phyloP scores from a whole-genome alignment of 2,329 filamentous ascomycete genomes.

The Metarhizium humberi region DNA sequence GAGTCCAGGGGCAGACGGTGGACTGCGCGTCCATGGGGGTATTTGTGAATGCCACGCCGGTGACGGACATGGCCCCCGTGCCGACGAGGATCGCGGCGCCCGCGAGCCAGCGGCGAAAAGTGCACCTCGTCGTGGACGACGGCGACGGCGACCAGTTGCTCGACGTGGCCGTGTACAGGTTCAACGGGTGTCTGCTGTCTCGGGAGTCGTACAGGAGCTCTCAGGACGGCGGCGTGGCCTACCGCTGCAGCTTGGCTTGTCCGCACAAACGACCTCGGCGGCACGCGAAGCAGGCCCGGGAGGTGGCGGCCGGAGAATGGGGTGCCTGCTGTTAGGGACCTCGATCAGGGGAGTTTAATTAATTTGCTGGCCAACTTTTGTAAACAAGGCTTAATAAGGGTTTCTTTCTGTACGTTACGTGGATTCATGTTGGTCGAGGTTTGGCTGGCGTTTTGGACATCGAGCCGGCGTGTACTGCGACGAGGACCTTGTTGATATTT shows the following conservation, averaged over 20 bases:
- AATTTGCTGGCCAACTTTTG: too few relatives aligned
- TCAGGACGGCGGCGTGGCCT: background rate
- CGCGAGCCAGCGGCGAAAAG: background rate
- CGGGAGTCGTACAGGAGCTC: conserved; percentile 3
- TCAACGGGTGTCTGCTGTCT: conserved; percentile 8
- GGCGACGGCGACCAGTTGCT: background rate
- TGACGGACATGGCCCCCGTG: background rate
- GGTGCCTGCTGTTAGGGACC: conserved; percentile 1
- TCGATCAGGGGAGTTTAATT: too few relatives aligned
- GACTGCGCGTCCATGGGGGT: conserved; percentile 1
- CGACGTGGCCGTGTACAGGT: conserved; percentile 6
- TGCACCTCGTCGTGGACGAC: background rate
- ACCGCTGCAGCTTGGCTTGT: conserved; percentile 7
- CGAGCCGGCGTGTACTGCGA: too few relatives aligned
- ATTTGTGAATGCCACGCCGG: background rate
- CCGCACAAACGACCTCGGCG: background rate
- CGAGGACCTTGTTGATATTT: too few relatives aligned
- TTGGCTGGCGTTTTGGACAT: too few relatives aligned
- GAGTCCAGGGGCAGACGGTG: background rate
- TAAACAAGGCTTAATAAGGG: too few relatives aligned
- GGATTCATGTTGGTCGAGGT: too few relatives aligned
- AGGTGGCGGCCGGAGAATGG: conserved; percentile 3
- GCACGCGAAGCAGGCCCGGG: conserved; percentile 1
- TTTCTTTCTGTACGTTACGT: too few relatives aligned
- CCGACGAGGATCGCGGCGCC: background rate